A percentile compares a stretch with the other conserved stretches of the same genome.
Evolutionary conservation across 2,329 filamentous ascomycete genomes (phyloP).

Genomic region (Colletotrichum liriopes): DNA sequence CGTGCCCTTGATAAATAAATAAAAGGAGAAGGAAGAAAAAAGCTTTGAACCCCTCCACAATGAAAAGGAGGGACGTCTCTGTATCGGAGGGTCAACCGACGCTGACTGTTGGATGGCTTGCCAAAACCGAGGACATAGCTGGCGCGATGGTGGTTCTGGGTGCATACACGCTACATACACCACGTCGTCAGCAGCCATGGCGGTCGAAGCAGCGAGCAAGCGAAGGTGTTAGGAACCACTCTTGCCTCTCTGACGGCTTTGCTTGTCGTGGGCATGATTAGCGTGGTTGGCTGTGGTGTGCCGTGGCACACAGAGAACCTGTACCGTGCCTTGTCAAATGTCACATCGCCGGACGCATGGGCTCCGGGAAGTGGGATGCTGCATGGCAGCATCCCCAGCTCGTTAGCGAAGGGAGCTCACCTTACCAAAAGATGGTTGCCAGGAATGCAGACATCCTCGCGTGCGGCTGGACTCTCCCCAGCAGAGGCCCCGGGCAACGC

Average conservation of each 20-base stretch:
- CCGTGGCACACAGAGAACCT: constrained; percentile 3
- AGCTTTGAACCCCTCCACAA: constrained; percentile 17
- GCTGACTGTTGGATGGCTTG: constrained; percentile 1
- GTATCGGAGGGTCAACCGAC: constrained; percentile 28
- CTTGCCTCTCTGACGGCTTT: constrained; percentile 6
- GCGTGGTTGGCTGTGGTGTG: constrained; percentile 24
- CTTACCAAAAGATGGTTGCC: background rate
- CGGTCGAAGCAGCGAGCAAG: constrained; percentile 11
- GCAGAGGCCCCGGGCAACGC: background rate
- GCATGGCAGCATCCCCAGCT: constrained; percentile 29
- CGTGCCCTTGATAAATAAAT: constrained; percentile 4
- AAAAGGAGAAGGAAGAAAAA: background rate
- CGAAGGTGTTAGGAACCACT: constrained; percentile 23
- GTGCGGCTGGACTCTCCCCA: background rate
- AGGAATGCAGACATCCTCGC: constrained; percentile 9
- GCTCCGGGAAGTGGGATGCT: constrained; percentile 35
- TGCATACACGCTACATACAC: constrained; percentile 2
- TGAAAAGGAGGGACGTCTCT: constrained; percentile 27
- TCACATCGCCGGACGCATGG: constrained; percentile 17
- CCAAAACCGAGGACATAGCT: background rate
- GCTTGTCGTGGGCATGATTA: constrained; percentile 24
- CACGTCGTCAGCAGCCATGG: background rate
- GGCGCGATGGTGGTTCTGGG: constrained; percentile 1
- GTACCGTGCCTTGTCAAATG: background rate
- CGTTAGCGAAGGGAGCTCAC: background rate